Evolutionary conservation across 2,329 filamentous ascomycete genomes (phyloP).

Genomic region (Helicocarpus griseus): DNA sequence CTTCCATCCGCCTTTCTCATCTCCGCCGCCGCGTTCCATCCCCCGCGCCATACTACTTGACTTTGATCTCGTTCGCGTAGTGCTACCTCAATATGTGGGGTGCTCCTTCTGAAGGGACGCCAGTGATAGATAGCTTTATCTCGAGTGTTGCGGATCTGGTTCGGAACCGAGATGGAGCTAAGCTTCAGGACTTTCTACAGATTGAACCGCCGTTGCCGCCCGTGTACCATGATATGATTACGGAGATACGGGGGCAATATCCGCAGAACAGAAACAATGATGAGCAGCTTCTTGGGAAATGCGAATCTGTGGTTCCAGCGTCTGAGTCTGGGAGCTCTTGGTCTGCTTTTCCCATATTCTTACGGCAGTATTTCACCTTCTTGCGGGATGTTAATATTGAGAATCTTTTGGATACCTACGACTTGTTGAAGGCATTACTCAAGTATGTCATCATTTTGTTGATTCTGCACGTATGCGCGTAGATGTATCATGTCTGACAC

Average conservation of each 20-base stretch:
- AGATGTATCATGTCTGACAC: conserved; percentile 3
- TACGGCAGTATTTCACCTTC: conserved; percentile 71
- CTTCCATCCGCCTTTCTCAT: too few relatives aligned
- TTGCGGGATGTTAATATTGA: conserved; percentile 70
- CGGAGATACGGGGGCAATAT: conserved; percentile 55
- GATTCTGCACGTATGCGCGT: background rate
- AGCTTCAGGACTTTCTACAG: conserved; percentile 60
- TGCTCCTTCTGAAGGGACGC: conserved; percentile 36
- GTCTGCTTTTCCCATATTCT: conserved; percentile 68
- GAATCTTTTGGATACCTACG: conserved; percentile 65
- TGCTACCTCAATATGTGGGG: conserved; percentile 8
- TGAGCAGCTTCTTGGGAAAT: conserved; percentile 45
- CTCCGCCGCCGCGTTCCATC: too few relatives aligned
- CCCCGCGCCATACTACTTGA: too few relatives aligned
- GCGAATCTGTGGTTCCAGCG: conserved; percentile 53
- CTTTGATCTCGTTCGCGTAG: background rate
- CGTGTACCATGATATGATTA: conserved; percentile 57
- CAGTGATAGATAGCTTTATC: conserved; percentile 60
- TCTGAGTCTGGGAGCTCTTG: conserved; percentile 59
- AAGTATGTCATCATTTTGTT: conserved; percentile 51
- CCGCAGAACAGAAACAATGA: conserved; percentile 34
- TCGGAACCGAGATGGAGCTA: conserved; percentile 51
- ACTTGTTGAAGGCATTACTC: conserved; percentile 61
- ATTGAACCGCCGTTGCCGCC: conserved; percentile 63
- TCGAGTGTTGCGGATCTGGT: conserved; percentile 53